A percentile compares a stretch with the other conserved stretches of the same genome.
phyloP scores from a whole-genome alignment of 352 stramenopile species.

The Phytophthora citricola region DNA sequence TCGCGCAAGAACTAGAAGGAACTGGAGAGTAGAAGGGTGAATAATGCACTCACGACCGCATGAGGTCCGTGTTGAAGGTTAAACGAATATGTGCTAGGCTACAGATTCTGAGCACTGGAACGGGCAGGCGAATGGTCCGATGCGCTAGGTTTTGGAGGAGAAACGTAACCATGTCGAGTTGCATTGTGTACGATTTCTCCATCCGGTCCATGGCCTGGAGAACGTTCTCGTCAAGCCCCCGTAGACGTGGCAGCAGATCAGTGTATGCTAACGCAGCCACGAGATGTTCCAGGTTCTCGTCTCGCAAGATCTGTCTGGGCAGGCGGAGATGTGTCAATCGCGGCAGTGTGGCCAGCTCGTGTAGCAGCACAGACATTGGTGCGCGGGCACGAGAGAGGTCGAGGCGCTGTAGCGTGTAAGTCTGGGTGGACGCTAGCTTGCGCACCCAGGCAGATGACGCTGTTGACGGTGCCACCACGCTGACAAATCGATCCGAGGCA shows the following conservation, averaged over 20 bases:
- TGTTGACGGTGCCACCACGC: slow-evolving; percentile 55
- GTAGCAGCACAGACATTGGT: slow-evolving; percentile 69
- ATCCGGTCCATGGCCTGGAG: slow-evolving; percentile 71
- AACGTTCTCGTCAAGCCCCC: slow-evolving; percentile 66
- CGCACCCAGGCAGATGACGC: slow-evolving; percentile 73
- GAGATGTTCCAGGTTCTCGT: slow-evolving; percentile 81
- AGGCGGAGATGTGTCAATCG: slow-evolving; percentile 71
- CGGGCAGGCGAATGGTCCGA: slow-evolving; percentile 1
- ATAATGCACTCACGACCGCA: slow-evolving; percentile 12
- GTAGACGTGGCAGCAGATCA: slow-evolving; percentile 53
- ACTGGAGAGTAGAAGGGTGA: slow-evolving; percentile 1
- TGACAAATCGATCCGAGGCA: slow-evolving; percentile 65
- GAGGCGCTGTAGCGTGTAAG: slow-evolving; percentile 62
- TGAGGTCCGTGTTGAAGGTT: slow-evolving; percentile 8
- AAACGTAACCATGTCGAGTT: slow-evolving; percentile 76
- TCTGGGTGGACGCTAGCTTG: slow-evolving; percentile 56
- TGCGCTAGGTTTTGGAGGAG: slow-evolving; percentile 41
- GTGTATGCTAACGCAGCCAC: slow-evolving; percentile 67
- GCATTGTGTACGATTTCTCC: slow-evolving; percentile 70
- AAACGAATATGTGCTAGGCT: slow-evolving; percentile 14
- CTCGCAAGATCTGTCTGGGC: slow-evolving; percentile 63
- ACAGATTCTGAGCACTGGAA: slow-evolving; percentile 4
- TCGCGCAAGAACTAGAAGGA: slow-evolving; percentile 49
- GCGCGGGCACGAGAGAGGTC: slow-evolving; percentile 65
- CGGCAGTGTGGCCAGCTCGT: slow-evolving; percentile 57